Percentiles rank a stretch among this genome's conserved stretches.
phyloP scores from a whole-genome alignment of 176 grass and related monocot species.

The Typha latifolia region DNA sequence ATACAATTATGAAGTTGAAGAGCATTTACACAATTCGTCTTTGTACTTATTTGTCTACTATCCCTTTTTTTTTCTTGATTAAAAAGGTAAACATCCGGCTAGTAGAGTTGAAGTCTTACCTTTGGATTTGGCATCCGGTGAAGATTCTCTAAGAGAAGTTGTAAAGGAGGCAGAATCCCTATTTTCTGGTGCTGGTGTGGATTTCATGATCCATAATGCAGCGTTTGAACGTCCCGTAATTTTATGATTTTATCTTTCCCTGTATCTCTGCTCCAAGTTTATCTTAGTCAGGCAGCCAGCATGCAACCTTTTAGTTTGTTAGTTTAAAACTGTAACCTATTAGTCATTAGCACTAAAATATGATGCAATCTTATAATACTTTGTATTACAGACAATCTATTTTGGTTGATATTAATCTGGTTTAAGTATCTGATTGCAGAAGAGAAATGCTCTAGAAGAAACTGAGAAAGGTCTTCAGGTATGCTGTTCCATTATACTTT shows the following conservation, averaged over 20 bases:
- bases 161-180: constrained; percentile 70
- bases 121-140: constrained; percentile 86
- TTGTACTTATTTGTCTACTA: not conserved
- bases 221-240: constrained; percentile 82
- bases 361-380: too few species aligned
- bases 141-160: constrained; percentile 51
- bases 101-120: constrained; percentile 74
- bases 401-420: not conserved
- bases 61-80: constrained; percentile 9
- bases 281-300: not conserved
- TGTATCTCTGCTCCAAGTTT: not conserved
- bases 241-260: constrained; percentile 5
- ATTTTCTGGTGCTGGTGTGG: constrained; percentile 72
- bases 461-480: constrained; percentile 68
- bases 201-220: constrained; percentile 93
- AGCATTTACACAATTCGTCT: not conserved
- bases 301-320: not conserved
- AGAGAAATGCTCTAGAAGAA: constrained; percentile 74
- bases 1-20: not conserved
- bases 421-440: constrained; percentile 41
- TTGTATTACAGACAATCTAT: too few species aligned
- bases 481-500: constrained; percentile 21
- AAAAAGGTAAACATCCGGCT: constrained; percentile 52
- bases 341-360: too few species aligned
- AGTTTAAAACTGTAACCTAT: not conserved